These are phyloP conservation scores for Termitomyces bulborhizus DNA, from an alignment of 768 basidiomycete species.

Conservation along the genomic window DNA sequence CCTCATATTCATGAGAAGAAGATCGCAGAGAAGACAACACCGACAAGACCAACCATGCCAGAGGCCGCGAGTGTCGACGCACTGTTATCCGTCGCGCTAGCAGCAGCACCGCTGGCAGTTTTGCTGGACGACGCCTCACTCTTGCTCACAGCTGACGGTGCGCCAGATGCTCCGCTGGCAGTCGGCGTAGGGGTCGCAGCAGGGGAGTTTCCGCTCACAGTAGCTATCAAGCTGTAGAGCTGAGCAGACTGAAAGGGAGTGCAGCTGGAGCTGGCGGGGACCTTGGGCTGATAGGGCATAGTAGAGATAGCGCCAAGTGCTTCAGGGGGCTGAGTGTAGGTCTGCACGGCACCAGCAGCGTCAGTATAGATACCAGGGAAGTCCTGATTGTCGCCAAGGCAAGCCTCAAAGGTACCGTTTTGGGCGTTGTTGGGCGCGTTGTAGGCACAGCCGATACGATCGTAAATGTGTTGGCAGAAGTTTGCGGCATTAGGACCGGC, in stretches of 20 bases:
- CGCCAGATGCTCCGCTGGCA: background rate
- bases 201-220: constrained; percentile 8
- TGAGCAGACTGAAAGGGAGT: constrained; percentile 20
- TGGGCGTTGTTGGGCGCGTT: constrained; percentile 64
- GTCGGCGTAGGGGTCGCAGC: background rate
- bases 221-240: constrained; percentile 22
- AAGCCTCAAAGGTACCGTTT: constrained; percentile 55
- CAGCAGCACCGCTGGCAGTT: constrained; percentile 4
- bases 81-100: constrained; percentile 11
- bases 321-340: constrained; percentile 36
- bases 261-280: constrained; percentile 34
- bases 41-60: constrained; percentile 11
- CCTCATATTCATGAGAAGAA: constrained; percentile 14
- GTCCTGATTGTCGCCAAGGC: constrained; percentile 60
- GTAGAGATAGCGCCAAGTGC: constrained; percentile 27
- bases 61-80: constrained; percentile 8
- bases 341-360: constrained; percentile 28
- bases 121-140: constrained; percentile 4
- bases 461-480: constrained; percentile 69
- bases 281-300: constrained; percentile 32
- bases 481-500: constrained; percentile 36
- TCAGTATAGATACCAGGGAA: constrained; percentile 46
- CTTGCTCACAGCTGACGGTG: background rate
- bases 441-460: constrained; percentile 69
- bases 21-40: constrained; percentile 16